phyloP scores from a whole-genome alignment of 495 filamentous ascomycete species.

The Hypomontagnella submonticulosa region DNA sequence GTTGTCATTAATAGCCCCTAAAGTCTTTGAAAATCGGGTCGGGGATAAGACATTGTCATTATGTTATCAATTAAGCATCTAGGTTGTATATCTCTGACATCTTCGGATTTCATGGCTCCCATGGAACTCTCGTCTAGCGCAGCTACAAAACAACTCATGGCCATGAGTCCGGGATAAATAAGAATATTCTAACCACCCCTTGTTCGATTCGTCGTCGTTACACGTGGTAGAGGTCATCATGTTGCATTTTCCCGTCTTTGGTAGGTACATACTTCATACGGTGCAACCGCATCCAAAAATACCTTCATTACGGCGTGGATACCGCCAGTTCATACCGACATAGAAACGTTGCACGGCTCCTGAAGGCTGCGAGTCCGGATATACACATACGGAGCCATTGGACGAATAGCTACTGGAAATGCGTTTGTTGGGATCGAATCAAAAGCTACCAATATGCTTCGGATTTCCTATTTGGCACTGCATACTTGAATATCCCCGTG shows the following conservation, averaged over 20 bases:
- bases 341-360: conserved; percentile 25
- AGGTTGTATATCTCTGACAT: no score
- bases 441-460: conserved; percentile 26
- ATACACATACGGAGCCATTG: conserved; percentile 19
- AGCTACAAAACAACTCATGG: neutral
- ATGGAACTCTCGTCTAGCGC: no score
- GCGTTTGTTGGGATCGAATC: conserved; percentile 22
- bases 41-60: no score
- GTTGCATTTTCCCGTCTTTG: conserved; percentile 23
- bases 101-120: no score
- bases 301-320: conserved; percentile 36
- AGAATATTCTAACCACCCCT: conserved; percentile 11
- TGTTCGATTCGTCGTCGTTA: conserved; percentile 15
- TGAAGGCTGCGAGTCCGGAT: conserved; percentile 25
- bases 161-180: conserved; percentile 11
- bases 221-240: conserved; percentile 32
- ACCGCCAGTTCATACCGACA: conserved; percentile 42
- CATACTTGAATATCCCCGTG: conserved; percentile 12
- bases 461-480: conserved; percentile 2
- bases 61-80: no score
- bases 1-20: no score
- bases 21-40: no score
- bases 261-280: conserved; percentile 20
- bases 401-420: conserved; percentile 10
- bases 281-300: conserved; percentile 39